Evolutionary conservation across 768 basidiomycete species (phyloP).

Genomic region (Agaricus sinodeliciosus): DNA sequence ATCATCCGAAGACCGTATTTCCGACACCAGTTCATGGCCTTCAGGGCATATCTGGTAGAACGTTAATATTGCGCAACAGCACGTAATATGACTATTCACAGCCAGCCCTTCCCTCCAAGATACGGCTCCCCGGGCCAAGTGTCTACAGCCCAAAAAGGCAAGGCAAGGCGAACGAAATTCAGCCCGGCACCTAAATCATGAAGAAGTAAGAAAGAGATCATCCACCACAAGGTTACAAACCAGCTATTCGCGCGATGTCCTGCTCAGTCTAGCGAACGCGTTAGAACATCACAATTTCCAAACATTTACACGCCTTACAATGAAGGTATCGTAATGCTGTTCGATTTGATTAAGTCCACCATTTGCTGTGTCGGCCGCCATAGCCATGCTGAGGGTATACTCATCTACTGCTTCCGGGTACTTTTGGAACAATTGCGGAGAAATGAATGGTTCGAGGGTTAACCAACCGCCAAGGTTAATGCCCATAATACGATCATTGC

Average conservation of each 20-base stretch:
- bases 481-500: conserved; percentile 47
- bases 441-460: conserved; percentile 73
- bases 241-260: conserved; percentile 82
- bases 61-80: not conserved
- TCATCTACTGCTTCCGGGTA: conserved; percentile 57
- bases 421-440: conserved; percentile 54
- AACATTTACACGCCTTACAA: conserved; percentile 40
- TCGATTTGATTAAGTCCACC: conserved; percentile 66
- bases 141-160: conserved; percentile 85
- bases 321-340: conserved; percentile 77
- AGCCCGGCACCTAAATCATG: conserved; percentile 54
- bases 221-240: conserved; percentile 13
- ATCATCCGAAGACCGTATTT: conserved; percentile 87
- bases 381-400: conserved; percentile 57
- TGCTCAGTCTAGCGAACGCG: conserved; percentile 57
- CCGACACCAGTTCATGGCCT: conserved; percentile 72
- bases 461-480: conserved; percentile 75
- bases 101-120: conserved; percentile 69
- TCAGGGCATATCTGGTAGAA: conserved; percentile 57
- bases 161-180: conserved; percentile 77
- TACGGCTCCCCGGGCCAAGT: conserved; percentile 73
- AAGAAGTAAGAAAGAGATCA: not conserved
- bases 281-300: not conserved
- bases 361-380: conserved; percentile 56
- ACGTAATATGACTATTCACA: conserved; percentile 27